Percentiles rank a stretch among this genome's conserved stretches.
These are phyloP conservation scores for Hydnomerulius pinastri DNA, from an alignment of 768 basidiomycete genomes.

Conservation along the genomic window DNA sequence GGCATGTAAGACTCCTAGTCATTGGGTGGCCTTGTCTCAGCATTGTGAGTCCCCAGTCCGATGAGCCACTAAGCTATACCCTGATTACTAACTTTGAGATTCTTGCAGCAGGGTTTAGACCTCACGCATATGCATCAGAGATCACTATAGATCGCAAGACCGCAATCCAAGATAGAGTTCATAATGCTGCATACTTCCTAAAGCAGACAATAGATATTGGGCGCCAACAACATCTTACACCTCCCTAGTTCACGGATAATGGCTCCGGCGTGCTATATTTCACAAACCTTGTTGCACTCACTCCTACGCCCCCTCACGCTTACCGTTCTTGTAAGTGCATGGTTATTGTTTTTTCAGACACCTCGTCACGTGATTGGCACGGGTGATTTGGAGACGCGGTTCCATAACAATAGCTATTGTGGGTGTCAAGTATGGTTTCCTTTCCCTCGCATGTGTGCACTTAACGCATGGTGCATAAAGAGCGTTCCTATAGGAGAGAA, in stretches of 20 bases:
- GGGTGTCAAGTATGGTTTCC: slow-evolving; percentile 11
- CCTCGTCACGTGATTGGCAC: slow-evolving; percentile 23
- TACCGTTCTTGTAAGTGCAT: background rate
- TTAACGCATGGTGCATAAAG: slow-evolving; percentile 18
- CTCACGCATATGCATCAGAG: too few relatives aligned
- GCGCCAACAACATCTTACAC: background rate
- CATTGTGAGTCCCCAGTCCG: too few relatives aligned
- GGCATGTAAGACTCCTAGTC: too few relatives aligned
- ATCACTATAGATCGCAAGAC: too few relatives aligned
- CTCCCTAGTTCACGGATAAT: slow-evolving; percentile 10
- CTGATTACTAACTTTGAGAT: too few relatives aligned
- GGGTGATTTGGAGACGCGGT: background rate
- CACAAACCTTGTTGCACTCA: slow-evolving; percentile 17
- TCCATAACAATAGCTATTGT: slow-evolving; percentile 30
- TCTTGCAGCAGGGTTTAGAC: too few relatives aligned
- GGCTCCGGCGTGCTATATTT: background rate
- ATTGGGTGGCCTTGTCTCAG: too few relatives aligned
- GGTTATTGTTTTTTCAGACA: slow-evolving; percentile 26
- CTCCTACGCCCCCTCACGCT: background rate
- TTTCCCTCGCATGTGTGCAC: slow-evolving; percentile 7
- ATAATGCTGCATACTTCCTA: background rate
- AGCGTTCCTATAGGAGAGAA: slow-evolving; percentile 1
- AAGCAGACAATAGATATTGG: slow-evolving; percentile 13
- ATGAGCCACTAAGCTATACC: too few relatives aligned
- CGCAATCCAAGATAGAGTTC: background rate